Conservation (phyloP, 371 early-diverging fungal species). For the Mortierella sp. region DNA sequence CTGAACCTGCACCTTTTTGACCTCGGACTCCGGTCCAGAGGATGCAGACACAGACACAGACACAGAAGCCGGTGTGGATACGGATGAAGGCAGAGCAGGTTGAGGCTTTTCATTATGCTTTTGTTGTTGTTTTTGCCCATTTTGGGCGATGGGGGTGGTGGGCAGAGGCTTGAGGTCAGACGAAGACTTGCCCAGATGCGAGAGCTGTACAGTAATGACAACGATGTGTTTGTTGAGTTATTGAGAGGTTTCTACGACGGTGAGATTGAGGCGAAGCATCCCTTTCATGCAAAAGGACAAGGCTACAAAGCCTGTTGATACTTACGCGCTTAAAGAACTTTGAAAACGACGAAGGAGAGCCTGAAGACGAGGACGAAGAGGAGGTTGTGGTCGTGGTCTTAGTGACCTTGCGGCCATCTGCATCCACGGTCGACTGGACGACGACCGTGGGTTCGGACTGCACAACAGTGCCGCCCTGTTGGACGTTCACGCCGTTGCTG, state of each 20-base stretch:
- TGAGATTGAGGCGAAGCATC: too few species aligned
- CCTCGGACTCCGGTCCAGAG: background rate
- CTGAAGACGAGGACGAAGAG: constrained; percentile 22
- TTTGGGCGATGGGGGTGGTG: constrained; percentile 11
- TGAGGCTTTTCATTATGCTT: constrained; percentile 7
- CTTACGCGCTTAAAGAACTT: constrained; percentile 52
- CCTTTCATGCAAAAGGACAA: too few species aligned
- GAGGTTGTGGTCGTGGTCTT: constrained; percentile 48
- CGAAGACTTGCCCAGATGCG: constrained; percentile 7
- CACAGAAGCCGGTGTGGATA: background rate
- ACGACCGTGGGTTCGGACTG: constrained; percentile 42
- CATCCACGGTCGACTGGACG: constrained; percentile 30
- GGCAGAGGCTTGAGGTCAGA: constrained; percentile 31
- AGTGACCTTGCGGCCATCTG: constrained; percentile 48
- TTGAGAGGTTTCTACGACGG: too few species aligned
- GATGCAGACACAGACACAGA: background rate
- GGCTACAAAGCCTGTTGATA: background rate
- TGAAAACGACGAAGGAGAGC: constrained; percentile 21
- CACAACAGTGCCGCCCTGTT: constrained; percentile 8
- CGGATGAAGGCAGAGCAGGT: constrained; percentile 4
- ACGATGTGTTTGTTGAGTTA: too few species aligned
- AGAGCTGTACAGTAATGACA: background rate
- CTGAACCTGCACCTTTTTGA: constrained; percentile 8
- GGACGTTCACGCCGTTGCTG: constrained; percentile 16
- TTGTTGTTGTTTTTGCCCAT: background rate